phyloP scores from a whole-genome alignment of 2,329 filamentous ascomycete genomes.

The Epichloe sylvatica region DNA sequence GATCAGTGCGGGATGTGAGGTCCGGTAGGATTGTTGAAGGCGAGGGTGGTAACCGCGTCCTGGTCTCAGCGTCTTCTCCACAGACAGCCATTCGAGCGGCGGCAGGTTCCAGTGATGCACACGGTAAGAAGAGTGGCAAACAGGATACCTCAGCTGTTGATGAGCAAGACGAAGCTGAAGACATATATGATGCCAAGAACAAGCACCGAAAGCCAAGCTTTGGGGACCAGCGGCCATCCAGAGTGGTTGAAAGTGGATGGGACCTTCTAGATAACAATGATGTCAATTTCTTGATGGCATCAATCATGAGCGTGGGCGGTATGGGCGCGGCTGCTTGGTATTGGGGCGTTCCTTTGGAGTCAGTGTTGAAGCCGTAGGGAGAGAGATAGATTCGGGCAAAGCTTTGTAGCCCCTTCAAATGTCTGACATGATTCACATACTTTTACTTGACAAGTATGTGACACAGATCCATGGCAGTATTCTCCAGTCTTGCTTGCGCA shows the following conservation, averaged over 20 bases:
- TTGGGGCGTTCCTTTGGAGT: constrained; percentile 41
- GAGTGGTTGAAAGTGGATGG: constrained; percentile 50
- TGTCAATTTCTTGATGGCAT: constrained; percentile 87
- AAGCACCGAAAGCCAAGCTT: constrained; percentile 38
- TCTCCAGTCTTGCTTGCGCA: no score
- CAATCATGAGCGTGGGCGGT: constrained; percentile 61
- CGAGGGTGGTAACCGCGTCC: constrained; percentile 51
- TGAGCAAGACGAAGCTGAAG: constrained; percentile 22
- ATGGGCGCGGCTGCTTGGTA: constrained; percentile 53
- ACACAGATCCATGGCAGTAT: constrained; percentile 13
- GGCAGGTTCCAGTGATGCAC: constrained; percentile 17
- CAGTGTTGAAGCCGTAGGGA: constrained; percentile 5
- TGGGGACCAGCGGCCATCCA: constrained; percentile 43
- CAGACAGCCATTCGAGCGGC: not conserved
- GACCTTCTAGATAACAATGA: constrained; percentile 87
- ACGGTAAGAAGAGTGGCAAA: constrained; percentile 28
- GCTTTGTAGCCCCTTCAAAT: no score
- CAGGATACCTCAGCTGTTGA: constrained; percentile 18
- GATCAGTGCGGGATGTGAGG: constrained; percentile 69
- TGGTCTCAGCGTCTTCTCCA: constrained; percentile 26
- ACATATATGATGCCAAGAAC: constrained; percentile 35
- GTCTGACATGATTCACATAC: no score
- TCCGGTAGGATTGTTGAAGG: constrained; percentile 85
- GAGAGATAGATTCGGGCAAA: not conserved
- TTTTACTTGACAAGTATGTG: constrained; percentile 18